Conservation (phyloP, 1,284 basidiomycete species). For the Takashimella koratensis region DNA sequence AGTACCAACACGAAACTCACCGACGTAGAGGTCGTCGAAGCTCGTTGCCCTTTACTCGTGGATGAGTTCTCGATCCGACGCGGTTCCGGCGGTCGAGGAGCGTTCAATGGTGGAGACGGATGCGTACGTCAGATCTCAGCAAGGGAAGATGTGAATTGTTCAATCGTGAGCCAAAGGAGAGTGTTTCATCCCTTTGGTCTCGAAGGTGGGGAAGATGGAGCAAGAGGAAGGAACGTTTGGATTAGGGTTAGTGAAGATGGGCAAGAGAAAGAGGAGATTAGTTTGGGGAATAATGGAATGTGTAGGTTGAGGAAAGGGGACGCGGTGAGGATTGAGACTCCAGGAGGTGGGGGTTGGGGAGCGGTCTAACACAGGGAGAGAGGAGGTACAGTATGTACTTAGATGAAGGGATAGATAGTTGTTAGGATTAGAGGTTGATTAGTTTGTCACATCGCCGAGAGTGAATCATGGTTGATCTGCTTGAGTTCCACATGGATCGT, state of each 20-base stretch:
- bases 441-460: too few relatives aligned
- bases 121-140: slow-evolving; percentile 85
- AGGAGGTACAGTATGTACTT: too few relatives aligned
- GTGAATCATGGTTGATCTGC: too few relatives aligned
- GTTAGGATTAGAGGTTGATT: too few relatives aligned
- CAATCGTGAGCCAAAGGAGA: slow-evolving; percentile 52
- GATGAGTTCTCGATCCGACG: slow-evolving; percentile 74
- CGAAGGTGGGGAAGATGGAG: slow-evolving; percentile 24
- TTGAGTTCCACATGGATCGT: too few relatives aligned
- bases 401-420: too few relatives aligned
- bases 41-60: slow-evolving; percentile 72
- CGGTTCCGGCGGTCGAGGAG: slow-evolving; percentile 72
- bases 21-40: slow-evolving; percentile 58
- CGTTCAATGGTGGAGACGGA: slow-evolving; percentile 80
- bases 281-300: slow-evolving; percentile 22
- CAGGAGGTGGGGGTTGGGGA: slow-evolving; percentile 36
- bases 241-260: slow-evolving; percentile 57
- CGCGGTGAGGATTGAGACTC: slow-evolving; percentile 30
- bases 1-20: slow-evolving; percentile 93
- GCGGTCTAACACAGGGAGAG: too few relatives aligned
- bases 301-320: slow-evolving; percentile 25
- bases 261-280: slow-evolving; percentile 33
- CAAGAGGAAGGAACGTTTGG: slow-evolving; percentile 32
- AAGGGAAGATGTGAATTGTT: slow-evolving; percentile 80
- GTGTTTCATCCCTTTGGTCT: slow-evolving; percentile 31